Evolutionary conservation across 192 early-diverging fungal species (phyloP).

Genomic region (Kickxella alabastrina): DNA sequence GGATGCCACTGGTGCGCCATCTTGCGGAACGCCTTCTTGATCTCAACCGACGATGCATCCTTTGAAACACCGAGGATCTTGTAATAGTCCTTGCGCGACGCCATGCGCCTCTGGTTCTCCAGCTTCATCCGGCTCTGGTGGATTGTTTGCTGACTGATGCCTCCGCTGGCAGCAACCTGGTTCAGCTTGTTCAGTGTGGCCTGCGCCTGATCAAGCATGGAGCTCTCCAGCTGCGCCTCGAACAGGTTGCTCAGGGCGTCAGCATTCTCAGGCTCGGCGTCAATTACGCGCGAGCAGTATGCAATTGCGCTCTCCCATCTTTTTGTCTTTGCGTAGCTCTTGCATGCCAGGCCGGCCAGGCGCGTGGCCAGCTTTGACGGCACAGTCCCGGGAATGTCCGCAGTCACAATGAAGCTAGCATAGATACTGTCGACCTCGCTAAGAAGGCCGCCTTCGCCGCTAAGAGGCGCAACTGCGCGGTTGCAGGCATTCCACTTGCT

Average conservation of each 20-base stretch:
- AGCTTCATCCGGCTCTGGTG: slow-evolving; percentile 42
- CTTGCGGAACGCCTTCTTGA: slow-evolving; percentile 91
- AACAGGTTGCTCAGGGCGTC: slow-evolving; percentile 72
- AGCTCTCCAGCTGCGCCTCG: slow-evolving; percentile 61
- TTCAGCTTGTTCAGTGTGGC: slow-evolving; percentile 68
- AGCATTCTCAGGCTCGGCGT: slow-evolving; percentile 64
- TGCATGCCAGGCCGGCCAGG: slow-evolving; percentile 40
- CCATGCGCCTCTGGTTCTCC: slow-evolving; percentile 49
- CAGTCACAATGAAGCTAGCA: slow-evolving; percentile 20
- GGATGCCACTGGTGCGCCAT: slow-evolving; percentile 86
- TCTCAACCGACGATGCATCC: slow-evolving; percentile 69
- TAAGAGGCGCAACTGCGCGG: slow-evolving; percentile 27
- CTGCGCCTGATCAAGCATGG: slow-evolving; percentile 77
- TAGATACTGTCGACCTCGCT: slow-evolving; percentile 33
- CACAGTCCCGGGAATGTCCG: slow-evolving; percentile 13
- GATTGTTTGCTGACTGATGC: slow-evolving; percentile 52
- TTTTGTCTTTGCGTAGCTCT: slow-evolving; percentile 47
- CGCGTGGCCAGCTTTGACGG: slow-evolving; percentile 36
- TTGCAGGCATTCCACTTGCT: slow-evolving; percentile 58
- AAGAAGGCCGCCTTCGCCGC: slow-evolving; percentile 37
- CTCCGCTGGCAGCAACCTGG: slow-evolving; percentile 37
- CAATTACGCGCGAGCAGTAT: slow-evolving; percentile 69
- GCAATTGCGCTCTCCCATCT: slow-evolving; percentile 54
- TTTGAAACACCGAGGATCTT: slow-evolving; percentile 84
- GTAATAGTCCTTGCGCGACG: slow-evolving; percentile 82